Conservation (phyloP, 2,329 filamentous ascomycete genomes). For the Anthostomella pinea region DNA sequence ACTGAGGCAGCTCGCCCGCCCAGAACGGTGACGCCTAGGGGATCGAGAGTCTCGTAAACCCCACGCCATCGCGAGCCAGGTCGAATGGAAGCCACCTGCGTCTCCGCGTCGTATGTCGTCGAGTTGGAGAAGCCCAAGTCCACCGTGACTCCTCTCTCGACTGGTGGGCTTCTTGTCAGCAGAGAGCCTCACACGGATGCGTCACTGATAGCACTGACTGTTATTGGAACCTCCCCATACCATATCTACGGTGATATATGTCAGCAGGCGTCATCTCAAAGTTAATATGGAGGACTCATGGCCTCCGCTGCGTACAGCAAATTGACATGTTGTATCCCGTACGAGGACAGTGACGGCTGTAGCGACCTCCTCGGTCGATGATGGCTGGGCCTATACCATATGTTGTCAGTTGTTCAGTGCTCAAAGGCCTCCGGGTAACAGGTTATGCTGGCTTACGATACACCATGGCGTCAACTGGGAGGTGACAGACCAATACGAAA, state of each 20-base stretch:
- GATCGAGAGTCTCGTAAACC: conserved; percentile 20
- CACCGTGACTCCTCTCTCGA: too few relatives aligned
- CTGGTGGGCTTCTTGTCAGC: background rate
- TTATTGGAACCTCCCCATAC: background rate
- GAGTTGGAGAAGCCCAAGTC: conserved; percentile 28
- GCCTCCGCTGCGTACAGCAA: background rate
- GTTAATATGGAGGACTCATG: background rate
- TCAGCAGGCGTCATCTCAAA: background rate
- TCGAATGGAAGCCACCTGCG: conserved; percentile 30
- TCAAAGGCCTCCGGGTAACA: too few relatives aligned
- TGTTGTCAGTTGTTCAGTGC: too few relatives aligned
- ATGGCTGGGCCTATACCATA: too few relatives aligned
- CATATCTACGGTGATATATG: background rate
- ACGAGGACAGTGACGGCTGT: background rate
- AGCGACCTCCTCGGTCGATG: background rate
- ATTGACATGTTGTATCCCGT: background rate
- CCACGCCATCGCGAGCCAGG: conserved; percentile 23
- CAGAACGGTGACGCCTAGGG: conserved; percentile 17
- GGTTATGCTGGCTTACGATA: too few relatives aligned
- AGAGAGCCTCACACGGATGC: background rate
- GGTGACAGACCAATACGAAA: too few relatives aligned
- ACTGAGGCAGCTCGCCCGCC: conserved; percentile 24
- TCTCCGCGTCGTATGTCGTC: conserved; percentile 26
- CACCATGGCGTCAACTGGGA: too few relatives aligned
- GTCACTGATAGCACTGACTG: background rate